Evolutionary conservation across 345 rosid genomes (phyloP).

Genomic region (Brassica cretica): DNA sequence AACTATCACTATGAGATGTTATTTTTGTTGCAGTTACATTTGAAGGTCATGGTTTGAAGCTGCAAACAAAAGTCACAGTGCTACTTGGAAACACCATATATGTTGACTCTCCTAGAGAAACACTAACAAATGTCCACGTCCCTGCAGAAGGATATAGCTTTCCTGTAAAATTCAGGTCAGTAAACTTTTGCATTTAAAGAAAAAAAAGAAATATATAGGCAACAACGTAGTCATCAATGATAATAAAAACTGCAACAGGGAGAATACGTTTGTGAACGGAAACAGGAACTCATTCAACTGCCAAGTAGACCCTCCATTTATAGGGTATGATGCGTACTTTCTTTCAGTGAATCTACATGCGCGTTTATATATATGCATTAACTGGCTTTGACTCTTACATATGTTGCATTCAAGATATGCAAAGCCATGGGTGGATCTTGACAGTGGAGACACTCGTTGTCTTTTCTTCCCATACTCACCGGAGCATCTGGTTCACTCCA

Average conservation of each 20-base stretch:
- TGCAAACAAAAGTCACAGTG: constrained; percentile 70
- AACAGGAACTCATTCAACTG: constrained; percentile 58
- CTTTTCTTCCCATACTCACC: constrained; percentile 90
- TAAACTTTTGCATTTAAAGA: not conserved
- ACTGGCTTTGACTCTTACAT: not conserved
- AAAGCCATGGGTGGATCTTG: constrained; percentile 71
- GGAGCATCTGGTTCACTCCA: constrained; percentile 72
- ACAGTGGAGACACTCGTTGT: constrained; percentile 56
- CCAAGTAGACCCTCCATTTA: constrained; percentile 69
- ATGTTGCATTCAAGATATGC: constrained; percentile 61
- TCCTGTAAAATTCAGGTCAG: constrained; percentile 74
- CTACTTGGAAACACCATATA: constrained; percentile 53
- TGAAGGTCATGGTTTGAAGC: constrained; percentile 54
- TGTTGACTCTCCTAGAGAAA: constrained; percentile 72
- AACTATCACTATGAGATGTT: not conserved
- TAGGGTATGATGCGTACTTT: constrained; percentile 59
- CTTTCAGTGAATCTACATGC: not conserved
- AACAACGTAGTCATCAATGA: constrained; percentile 1
- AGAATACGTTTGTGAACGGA: constrained; percentile 41
- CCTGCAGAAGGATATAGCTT: constrained; percentile 74
- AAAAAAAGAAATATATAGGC: not conserved
- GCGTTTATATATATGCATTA: not conserved
- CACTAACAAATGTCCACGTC: constrained; percentile 71
- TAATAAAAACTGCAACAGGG: constrained; percentile 45
- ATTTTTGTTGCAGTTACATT: constrained; percentile 58